A percentile compares a stretch with the other conserved stretches of the same genome.
Conservation (phyloP, 148 eudicot species). For the Silene uniflora region DNA sequence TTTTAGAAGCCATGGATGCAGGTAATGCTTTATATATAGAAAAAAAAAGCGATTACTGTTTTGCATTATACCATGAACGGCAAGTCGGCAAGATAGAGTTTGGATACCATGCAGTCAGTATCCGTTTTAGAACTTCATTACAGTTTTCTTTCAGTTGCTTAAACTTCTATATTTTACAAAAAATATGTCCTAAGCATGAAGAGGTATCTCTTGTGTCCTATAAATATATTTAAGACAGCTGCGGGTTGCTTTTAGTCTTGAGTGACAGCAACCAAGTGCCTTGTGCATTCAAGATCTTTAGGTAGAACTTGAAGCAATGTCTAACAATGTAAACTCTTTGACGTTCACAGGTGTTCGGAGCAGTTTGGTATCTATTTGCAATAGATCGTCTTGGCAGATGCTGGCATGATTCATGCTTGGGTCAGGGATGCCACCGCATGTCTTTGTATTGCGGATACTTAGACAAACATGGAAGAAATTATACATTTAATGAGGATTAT, state of each 20-base stretch:
- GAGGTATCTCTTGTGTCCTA: neutral
- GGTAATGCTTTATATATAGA: neutral
- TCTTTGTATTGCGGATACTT: conserved; percentile 38
- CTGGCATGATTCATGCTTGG: conserved; percentile 49
- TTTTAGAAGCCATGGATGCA: neutral
- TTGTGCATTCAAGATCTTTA: neutral
- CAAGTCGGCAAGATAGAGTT: neutral
- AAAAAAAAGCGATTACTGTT: neutral
- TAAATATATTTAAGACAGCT: neutral
- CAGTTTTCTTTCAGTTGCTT: neutral
- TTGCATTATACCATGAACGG: neutral
- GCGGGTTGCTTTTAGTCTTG: neutral
- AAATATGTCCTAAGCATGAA: neutral
- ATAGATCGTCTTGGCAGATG: conserved; percentile 58
- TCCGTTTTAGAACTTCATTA: neutral
- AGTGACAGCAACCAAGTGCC: neutral
- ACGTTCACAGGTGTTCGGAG: conserved; percentile 28
- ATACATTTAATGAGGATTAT: conserved; percentile 17
- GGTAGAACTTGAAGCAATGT: conserved; percentile 5
- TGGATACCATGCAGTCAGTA: neutral
- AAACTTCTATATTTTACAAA: neutral
- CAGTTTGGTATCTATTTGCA: conserved; percentile 76
- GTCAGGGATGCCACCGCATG: conserved; percentile 21
- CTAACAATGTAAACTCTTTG: neutral
- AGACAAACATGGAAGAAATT: neutral